Evolutionary conservation across 768 basidiomycete species (phyloP).

Genomic region (Calvatia gigantea): DNA sequence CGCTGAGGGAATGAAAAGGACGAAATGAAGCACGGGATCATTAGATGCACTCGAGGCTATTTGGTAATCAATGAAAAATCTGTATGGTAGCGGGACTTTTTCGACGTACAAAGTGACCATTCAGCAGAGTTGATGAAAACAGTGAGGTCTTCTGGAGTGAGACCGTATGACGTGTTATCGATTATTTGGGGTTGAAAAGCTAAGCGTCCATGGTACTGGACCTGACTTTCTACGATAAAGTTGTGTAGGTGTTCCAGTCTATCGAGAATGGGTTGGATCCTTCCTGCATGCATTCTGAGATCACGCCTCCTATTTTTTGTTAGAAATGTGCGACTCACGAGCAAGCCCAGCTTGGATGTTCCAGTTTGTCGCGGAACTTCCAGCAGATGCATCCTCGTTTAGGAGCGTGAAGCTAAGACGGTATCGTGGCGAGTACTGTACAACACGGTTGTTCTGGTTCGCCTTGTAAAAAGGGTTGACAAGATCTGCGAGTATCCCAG

Average conservation of each 20-base stretch:
- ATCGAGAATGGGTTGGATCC: slow-evolving; percentile 64
- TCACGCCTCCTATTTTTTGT: not conserved
- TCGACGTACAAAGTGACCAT: slow-evolving; percentile 80
- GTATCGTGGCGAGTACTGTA: slow-evolving; percentile 79
- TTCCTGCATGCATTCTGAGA: slow-evolving; percentile 26
- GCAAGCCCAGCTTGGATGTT: slow-evolving; percentile 61
- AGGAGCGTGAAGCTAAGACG: slow-evolving; percentile 90
- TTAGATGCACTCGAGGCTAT: slow-evolving; percentile 89
- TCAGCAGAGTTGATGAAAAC: slow-evolving; percentile 95
- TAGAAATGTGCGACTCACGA: slow-evolving; percentile 41
- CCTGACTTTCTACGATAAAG: slow-evolving; percentile 91
- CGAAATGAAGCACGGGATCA: slow-evolving; percentile 91
- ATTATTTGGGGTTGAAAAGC: slow-evolving; percentile 63
- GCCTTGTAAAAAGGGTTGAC: not conserved
- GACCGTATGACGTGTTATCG: slow-evolving; percentile 42
- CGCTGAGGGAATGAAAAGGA: slow-evolving; percentile 80
- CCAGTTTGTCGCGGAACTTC: slow-evolving; percentile 63
- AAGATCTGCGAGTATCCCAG: slow-evolving; percentile 1
- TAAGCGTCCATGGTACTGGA: slow-evolving; percentile 88
- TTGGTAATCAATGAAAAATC: not conserved
- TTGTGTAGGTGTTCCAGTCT: slow-evolving; percentile 72
- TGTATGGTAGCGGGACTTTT: not conserved
- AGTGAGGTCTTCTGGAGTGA: slow-evolving; percentile 81
- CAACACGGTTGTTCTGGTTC: slow-evolving; percentile 31
- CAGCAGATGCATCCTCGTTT: slow-evolving; percentile 82